Evolutionary conservation across 768 basidiomycete genomes (phyloP).

Genomic region (Phylloporus rhodoxanthus): DNA sequence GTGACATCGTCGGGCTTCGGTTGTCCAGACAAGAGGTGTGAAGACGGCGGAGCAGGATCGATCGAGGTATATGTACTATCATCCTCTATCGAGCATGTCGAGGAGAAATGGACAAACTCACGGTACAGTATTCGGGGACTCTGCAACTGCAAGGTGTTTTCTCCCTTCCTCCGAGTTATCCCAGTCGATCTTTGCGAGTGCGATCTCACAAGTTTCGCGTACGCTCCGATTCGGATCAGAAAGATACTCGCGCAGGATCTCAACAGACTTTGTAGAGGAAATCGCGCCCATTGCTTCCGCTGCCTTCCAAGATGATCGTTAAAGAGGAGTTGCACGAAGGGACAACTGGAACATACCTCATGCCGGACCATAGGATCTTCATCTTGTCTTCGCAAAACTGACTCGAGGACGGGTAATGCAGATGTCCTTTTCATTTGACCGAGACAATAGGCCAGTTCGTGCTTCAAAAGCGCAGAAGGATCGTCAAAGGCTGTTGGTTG

Average conservation of each 20-base stretch:
- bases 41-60: conserved; percentile 83
- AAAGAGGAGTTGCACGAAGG: not conserved
- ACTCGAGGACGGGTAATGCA: conserved; percentile 76
- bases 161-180: conserved; percentile 74
- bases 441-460: conserved; percentile 95
- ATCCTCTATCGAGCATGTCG: not conserved
- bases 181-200: conserved; percentile 91
- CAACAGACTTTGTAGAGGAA: conserved; percentile 57
- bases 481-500: conserved; percentile 66
- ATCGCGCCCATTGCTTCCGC: conserved; percentile 99
- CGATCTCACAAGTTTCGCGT: conserved; percentile 96
- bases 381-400: conserved; percentile 58
- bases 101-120: conserved; percentile 15
- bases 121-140: conserved; percentile 34
- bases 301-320: conserved; percentile 48
- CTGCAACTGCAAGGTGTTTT: conserved; percentile 34
- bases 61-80: conserved; percentile 71
- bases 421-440: conserved; percentile 77
- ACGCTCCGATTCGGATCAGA: conserved; percentile 68
- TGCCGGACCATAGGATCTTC: conserved; percentile 98
- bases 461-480: conserved; percentile 85
- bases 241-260: conserved; percentile 66
- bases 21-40: conserved; percentile 51
- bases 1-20: conserved; percentile 49
- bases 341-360: conserved; percentile 55